Evolutionary conservation across 352 stramenopile genomes (phyloP).

Genomic region (Phytophthora pseudosyringae): DNA sequence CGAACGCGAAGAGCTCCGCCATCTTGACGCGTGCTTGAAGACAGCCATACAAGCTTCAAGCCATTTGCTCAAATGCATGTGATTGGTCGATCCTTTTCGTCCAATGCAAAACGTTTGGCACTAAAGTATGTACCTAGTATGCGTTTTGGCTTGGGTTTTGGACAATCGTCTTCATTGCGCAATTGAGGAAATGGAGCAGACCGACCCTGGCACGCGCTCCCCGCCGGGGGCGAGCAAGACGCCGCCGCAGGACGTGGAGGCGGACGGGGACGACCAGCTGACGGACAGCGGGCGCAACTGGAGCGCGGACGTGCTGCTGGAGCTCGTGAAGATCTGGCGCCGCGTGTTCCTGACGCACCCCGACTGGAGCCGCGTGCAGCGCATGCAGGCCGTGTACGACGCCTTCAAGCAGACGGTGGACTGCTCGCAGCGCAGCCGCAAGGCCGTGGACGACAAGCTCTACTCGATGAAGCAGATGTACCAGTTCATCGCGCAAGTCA

Average conservation of each 20-base stretch:
- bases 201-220: background rate
- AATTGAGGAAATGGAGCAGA: slow-evolving; percentile 18
- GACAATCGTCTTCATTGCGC: background rate
- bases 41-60: slow-evolving; percentile 1
- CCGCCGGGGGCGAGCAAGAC: background rate
- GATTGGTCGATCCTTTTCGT: slow-evolving; percentile 6
- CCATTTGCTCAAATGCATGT: background rate
- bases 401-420: slow-evolving; percentile 53
- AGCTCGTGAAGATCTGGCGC: slow-evolving; percentile 64
- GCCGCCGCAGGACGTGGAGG: slow-evolving; percentile 17
- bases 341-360: slow-evolving; percentile 47
- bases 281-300: slow-evolving; percentile 62
- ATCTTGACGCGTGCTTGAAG: slow-evolving; percentile 17
- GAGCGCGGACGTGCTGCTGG: slow-evolving; percentile 56
- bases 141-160: no score
- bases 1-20: slow-evolving; percentile 58
- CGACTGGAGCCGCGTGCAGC: slow-evolving; percentile 42
- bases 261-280: slow-evolving; percentile 42
- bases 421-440: slow-evolving; percentile 52
- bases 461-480: slow-evolving; percentile 81
- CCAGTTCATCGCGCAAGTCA: slow-evolving; percentile 71
- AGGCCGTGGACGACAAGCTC: slow-evolving; percentile 72
- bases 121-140: no score
- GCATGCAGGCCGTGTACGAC: slow-evolving; percentile 61
- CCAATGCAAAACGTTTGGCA: no score